phyloP scores from a whole-genome alignment of 306 rosid genomes.

The Dryas alaskensis region DNA sequence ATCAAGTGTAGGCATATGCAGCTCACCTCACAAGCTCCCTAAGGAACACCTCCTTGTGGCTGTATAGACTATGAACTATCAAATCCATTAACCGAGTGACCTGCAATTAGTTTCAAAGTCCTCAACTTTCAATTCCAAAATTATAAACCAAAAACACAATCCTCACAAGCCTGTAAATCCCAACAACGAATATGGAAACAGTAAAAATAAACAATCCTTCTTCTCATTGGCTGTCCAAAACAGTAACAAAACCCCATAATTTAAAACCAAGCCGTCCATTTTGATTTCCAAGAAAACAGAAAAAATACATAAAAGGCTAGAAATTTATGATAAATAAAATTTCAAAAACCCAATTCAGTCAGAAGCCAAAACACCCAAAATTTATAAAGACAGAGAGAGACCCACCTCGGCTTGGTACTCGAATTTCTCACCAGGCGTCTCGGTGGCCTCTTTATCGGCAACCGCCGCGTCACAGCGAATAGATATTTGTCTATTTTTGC shows the following conservation, averaged over 20 bases:
- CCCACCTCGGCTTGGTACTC: conserved; percentile 99
- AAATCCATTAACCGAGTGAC: conserved; percentile 83
- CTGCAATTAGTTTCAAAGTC: conserved; percentile 41
- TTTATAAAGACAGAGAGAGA: conserved; percentile 13
- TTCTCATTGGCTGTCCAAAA: neutral
- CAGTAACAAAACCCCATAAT: neutral
- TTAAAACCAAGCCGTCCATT: neutral
- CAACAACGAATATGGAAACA: neutral
- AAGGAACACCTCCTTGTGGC: conserved; percentile 92
- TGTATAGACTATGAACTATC: conserved; percentile 91
- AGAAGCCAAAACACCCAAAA: conserved; percentile 5
- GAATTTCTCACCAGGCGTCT: conserved; percentile 68
- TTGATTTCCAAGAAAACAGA: neutral
- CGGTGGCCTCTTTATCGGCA: conserved; percentile 77
- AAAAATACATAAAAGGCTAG: neutral
- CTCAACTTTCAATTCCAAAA: conserved; percentile 12
- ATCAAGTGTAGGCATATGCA: neutral
- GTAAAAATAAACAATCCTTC: neutral
- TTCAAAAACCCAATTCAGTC: neutral
- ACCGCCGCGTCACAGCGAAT: conserved; percentile 84
- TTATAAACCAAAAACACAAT: neutral
- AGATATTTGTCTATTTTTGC: conserved; percentile 29
- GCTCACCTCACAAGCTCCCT: conserved; percentile 87
- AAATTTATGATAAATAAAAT: neutral
- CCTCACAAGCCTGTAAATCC: neutral